Base-by-base conservation (phyloP, 441 rosid genomes). In the Adansonia grandidieri region DNA sequence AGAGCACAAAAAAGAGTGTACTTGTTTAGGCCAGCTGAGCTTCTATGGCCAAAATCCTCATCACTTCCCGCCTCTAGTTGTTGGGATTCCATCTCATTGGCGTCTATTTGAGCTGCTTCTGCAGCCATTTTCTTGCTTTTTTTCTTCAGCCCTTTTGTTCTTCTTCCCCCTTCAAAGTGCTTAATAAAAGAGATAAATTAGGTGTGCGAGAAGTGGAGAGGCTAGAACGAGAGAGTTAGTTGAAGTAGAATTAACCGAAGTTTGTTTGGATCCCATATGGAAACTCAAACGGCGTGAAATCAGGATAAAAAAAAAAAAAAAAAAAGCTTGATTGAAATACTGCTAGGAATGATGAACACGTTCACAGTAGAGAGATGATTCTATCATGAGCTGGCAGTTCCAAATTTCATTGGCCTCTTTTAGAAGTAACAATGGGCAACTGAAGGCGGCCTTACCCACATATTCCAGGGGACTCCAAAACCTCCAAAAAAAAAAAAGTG, bases 1-100 rank as follows among this genome's bases (percentile, higher is more conserved):
- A 91, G 78, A 78, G 89, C 82, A 80, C 84, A 85, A n/a, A 81
- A 57, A 22, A 87, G 53, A 11, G 85, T 86, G 22, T 83, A 85
- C 40, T 74, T 87, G 84, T 89, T 89, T 45, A 82, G 77, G 50
- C 70, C 77, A n/a, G 68, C 17, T 6, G 24, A 6, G 22, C 19
- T 50, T 63, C 1, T 20, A 17, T 0, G 74, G 3, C 42, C 45
- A 28, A 48, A 28, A n/a, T 28, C 14, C 37, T 56, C 57, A 13
- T 37, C 9, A 10, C 1, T 50, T 0, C 56, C 2, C n/a, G 71
- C 15, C 9, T 1, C 14, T 45, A 44, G n/a, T 47, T 32, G 70
- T 13, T 15, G 70, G 17, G 84, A 60, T 62, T 61, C 58, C 57
- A 75, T 58, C 8, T 63, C 85, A 47, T 58, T 17, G 51, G 78